Percentiles rank a stretch among this genome's conserved stretches.
Conservation (phyloP, 495 filamentous ascomycete species). For the Aspergillus funiculosus region DNA sequence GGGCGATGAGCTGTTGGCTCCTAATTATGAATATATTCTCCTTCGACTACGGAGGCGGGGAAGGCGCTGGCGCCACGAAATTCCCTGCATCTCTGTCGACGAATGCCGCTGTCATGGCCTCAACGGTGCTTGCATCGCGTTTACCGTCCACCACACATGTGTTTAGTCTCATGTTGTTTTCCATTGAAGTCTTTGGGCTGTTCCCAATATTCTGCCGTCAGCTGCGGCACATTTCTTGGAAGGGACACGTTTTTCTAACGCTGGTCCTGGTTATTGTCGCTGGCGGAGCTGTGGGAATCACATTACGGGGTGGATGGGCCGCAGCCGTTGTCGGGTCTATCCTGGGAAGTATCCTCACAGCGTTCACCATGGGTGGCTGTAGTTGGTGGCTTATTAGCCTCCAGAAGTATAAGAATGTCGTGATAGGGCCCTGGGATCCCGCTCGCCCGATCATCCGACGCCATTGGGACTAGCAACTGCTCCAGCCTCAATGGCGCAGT, state of each 20-base stretch:
- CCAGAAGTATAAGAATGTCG: slow-evolving; percentile 99
- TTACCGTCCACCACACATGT: slow-evolving; percentile 87
- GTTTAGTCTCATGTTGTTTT: slow-evolving; percentile 90
- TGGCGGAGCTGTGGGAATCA: slow-evolving; percentile 70
- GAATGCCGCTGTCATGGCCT: slow-evolving; percentile 92
- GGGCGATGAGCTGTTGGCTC: slow-evolving; percentile 91
- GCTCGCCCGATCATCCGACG: slow-evolving; percentile 72
- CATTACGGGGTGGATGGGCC: slow-evolving; percentile 66
- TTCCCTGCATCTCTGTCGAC: slow-evolving; percentile 86
- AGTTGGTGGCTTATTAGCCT: slow-evolving; percentile 97
- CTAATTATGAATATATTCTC: slow-evolving; percentile 94
- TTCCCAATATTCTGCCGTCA: slow-evolving; percentile 93
- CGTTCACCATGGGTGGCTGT: slow-evolving; percentile 82
- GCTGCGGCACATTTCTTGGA: slow-evolving; percentile 76
- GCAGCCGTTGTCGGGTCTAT: slow-evolving; percentile 66
- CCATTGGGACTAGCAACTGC: slow-evolving; percentile 45
- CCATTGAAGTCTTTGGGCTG: slow-evolving; percentile 92
- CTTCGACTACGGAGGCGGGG: slow-evolving; percentile 81
- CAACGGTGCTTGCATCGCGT: slow-evolving; percentile 82
- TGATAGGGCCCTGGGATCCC: slow-evolving; percentile 96
- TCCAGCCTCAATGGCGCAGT: background rate
- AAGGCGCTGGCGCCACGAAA: slow-evolving; percentile 44
- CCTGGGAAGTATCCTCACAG: slow-evolving; percentile 62
- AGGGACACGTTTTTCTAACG: slow-evolving; percentile 73
- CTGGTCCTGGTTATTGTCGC: slow-evolving; percentile 72